These are phyloP conservation scores for Calonectria honghensis DNA, from an alignment of 2,329 filamentous ascomycete species.

Conservation along the genomic window DNA sequence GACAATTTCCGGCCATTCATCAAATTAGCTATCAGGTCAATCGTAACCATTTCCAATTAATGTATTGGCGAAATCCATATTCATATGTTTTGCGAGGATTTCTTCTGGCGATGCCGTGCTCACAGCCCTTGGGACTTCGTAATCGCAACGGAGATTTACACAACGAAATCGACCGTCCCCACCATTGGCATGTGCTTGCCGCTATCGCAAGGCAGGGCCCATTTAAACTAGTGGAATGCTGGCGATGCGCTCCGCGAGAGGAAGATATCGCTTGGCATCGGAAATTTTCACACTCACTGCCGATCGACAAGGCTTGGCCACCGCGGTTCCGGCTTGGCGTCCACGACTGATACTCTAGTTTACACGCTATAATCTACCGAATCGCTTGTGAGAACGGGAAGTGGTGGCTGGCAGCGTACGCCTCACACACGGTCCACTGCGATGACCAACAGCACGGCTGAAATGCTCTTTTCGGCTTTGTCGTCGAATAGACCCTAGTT, in stretches of 20 bases:
- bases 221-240: neutral
- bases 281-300: neutral
- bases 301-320: neutral
- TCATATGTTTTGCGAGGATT: neutral
- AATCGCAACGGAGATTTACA: slow-evolving; percentile 17
- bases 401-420: neutral
- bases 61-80: too few relatives aligned
- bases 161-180: slow-evolving; percentile 1
- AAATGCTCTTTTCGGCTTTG: neutral
- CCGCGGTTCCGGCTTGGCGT: slow-evolving; percentile 21
- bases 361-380: neutral
- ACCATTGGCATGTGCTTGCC: neutral
- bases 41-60: neutral
- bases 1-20: neutral
- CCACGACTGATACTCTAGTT: neutral
- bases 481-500: neutral
- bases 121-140: neutral
- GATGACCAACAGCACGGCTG: neutral
- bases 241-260: neutral
- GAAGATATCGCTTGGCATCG: neutral
- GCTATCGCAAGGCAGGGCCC: neutral
- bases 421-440: neutral
- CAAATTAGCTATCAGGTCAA: neutral
- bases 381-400: neutral
- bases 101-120: neutral